Conservation (phyloP, 139 green algal species). For the Auxenochlorella pyrenoidosa region DNA sequence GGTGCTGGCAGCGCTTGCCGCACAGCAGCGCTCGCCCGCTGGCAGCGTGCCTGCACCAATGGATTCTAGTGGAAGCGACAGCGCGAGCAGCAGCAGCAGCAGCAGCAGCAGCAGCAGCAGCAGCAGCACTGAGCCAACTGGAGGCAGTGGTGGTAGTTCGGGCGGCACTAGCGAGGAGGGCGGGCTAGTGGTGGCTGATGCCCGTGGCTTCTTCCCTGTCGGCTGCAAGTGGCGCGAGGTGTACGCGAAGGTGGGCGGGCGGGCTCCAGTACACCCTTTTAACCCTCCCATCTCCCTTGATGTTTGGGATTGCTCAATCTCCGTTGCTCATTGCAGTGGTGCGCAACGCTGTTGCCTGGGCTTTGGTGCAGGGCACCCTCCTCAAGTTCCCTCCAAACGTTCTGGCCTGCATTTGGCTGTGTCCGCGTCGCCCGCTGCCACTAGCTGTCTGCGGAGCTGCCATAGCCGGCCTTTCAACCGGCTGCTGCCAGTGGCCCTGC, state of each 20-base stretch:
- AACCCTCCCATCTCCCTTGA: too few relatives aligned
- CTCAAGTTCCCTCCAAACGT: too few relatives aligned
- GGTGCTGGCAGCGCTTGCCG: conserved; percentile 6
- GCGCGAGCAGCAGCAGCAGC: background rate
- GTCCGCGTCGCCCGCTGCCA: too few relatives aligned
- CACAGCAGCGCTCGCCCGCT: background rate
- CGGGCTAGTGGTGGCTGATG: background rate
- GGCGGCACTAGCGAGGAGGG: background rate
- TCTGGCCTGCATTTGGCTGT: too few relatives aligned
- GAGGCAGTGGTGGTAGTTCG: background rate
- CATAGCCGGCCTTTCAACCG: too few relatives aligned
- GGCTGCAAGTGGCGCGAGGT: conserved; percentile 80
- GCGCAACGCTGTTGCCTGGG: too few relatives aligned
- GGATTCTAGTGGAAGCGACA: background rate
- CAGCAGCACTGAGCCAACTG: background rate
- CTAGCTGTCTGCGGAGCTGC: too few relatives aligned
- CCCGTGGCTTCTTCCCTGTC: conserved; percentile 66
- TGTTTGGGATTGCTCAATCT: too few relatives aligned
- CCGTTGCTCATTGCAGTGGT: too few relatives aligned
- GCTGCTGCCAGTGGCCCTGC: background rate
- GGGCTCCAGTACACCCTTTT: too few relatives aligned
- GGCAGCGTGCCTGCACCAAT: background rate
- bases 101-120: background rate
- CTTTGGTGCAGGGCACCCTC: too few relatives aligned
- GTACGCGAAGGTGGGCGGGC: background rate